A percentile compares a stretch with the other conserved stretches of the same genome.
Conservation (phyloP, 208 protist species). For the Wallacemonas rigidus region DNA sequence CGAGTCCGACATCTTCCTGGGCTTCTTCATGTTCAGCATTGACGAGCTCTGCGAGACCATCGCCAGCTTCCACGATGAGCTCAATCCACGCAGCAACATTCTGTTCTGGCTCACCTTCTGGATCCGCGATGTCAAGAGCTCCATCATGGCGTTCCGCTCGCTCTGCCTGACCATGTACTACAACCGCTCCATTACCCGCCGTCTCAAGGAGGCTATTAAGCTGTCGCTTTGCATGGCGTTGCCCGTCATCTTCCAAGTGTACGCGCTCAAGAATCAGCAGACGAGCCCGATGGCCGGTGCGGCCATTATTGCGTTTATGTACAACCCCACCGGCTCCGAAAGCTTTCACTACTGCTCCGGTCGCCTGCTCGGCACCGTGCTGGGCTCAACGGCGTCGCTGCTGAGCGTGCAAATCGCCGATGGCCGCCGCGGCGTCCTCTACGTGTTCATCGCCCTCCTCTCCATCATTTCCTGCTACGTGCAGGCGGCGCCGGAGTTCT, state of each 20-base stretch:
- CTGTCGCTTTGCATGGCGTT: conserved; percentile 87
- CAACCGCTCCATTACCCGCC: conserved; percentile 68
- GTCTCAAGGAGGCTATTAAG: conserved; percentile 91
- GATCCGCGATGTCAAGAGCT: conserved; percentile 68
- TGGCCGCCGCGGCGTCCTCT: conserved; percentile 60
- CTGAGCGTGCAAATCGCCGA: conserved; percentile 74
- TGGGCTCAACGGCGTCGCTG: conserved; percentile 72
- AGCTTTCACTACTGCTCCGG: conserved; percentile 89
- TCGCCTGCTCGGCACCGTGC: conserved; percentile 85
- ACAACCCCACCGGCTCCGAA: conserved; percentile 86
- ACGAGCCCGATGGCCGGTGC: conserved; percentile 85
- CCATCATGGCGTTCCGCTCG: conserved; percentile 49
- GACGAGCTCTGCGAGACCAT: conserved; percentile 89
- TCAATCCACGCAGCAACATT: conserved; percentile 50
- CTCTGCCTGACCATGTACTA: conserved; percentile 56
- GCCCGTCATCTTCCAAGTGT: conserved; percentile 87
- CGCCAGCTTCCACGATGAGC: conserved; percentile 62
- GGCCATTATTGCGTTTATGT: conserved; percentile 87
- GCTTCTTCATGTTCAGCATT: conserved; percentile 92
- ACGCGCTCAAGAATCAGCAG: conserved; percentile 67
- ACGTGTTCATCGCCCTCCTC: conserved; percentile 70
- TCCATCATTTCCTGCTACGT: conserved; percentile 88
- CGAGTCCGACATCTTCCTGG: conserved; percentile 86
- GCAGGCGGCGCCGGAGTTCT: conserved; percentile 80
- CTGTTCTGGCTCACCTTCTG: conserved; percentile 47